A percentile compares a stretch with the other conserved stretches of the same genome.
phyloP scores from a whole-genome alignment of 345 rosid genomes.

The Eutrema heterophyllum region DNA sequence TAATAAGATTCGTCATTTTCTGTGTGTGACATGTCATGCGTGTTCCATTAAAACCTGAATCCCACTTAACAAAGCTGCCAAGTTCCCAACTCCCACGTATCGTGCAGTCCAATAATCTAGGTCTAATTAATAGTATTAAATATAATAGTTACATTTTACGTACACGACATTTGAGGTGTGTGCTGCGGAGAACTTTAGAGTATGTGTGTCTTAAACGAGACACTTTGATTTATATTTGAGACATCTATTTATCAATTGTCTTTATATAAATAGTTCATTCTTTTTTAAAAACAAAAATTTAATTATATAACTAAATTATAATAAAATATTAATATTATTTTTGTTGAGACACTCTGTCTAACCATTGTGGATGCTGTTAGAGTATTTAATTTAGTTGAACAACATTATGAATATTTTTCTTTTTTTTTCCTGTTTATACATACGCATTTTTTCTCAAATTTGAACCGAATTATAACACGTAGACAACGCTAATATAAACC shows the following conservation, averaged over 20 bases:
- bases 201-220: too few relatives aligned
- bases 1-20: slow-evolving; percentile 5
- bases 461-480: too few relatives aligned
- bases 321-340: too few relatives aligned
- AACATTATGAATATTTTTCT: background rate
- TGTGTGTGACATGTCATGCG: slow-evolving; percentile 19
- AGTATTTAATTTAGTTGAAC: background rate
- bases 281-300: too few relatives aligned
- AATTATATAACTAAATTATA: too few relatives aligned
- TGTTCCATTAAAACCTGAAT: slow-evolving; percentile 22
- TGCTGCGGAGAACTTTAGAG: background rate
- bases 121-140: background rate
- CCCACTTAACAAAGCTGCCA: slow-evolving; percentile 25
- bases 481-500: background rate
- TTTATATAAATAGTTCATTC: too few relatives aligned
- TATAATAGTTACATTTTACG: background rate
- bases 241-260: too few relatives aligned
- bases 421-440: background rate
- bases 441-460: background rate
- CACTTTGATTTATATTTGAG: too few relatives aligned
- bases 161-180: slow-evolving; percentile 18
- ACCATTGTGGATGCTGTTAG: too few relatives aligned
- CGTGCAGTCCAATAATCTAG: slow-evolving; percentile 21
- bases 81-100: slow-evolving; percentile 15
- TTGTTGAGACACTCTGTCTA: too few relatives aligned